Conservation (phyloP, 148 eudicot species). For the Drosera capensis region DNA sequence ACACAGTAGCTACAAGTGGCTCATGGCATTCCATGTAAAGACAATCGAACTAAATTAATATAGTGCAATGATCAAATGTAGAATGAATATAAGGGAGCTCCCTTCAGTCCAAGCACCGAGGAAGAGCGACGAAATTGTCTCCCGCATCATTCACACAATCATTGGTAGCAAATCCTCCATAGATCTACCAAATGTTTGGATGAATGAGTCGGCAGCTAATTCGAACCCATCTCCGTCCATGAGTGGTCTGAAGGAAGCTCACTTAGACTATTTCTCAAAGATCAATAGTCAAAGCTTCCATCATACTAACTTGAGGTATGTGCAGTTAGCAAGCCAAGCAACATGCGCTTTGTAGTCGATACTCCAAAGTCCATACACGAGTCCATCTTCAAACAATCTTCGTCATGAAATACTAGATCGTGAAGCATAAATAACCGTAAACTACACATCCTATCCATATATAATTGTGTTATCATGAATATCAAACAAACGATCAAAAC, state of each 20-base stretch:
- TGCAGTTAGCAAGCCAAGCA: too few species aligned
- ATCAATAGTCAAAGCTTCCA: neutral
- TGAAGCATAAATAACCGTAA: too few species aligned
- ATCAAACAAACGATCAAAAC: too few species aligned
- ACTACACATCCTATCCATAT: too few species aligned
- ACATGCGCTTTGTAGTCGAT: neutral
- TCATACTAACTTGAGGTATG: neutral
- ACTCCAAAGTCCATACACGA: too few species aligned
- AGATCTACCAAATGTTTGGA: constrained; percentile 70
- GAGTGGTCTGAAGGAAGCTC: constrained; percentile 99
- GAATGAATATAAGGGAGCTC: constrained; percentile 99
- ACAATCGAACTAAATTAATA: too few species aligned
- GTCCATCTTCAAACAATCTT: too few species aligned
- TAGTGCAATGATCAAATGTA: too few species aligned
- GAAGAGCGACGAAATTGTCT: constrained; percentile 75
- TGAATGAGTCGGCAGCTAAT: constrained; percentile 99
- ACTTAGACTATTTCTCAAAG: constrained; percentile 31
- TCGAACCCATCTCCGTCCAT: constrained; percentile 63
- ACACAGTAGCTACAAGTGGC: too few species aligned
- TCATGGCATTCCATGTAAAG: too few species aligned
- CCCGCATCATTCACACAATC: constrained; percentile 99
- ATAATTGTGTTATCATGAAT: too few species aligned
- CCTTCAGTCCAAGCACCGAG: constrained; percentile 99
- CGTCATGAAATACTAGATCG: too few species aligned
- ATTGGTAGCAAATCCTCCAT: constrained; percentile 36